Percentiles rank a stretch among this genome's conserved stretches.
phyloP scores from a whole-genome alignment of 345 rosid genomes.

The Raphanus sativus region DNA sequence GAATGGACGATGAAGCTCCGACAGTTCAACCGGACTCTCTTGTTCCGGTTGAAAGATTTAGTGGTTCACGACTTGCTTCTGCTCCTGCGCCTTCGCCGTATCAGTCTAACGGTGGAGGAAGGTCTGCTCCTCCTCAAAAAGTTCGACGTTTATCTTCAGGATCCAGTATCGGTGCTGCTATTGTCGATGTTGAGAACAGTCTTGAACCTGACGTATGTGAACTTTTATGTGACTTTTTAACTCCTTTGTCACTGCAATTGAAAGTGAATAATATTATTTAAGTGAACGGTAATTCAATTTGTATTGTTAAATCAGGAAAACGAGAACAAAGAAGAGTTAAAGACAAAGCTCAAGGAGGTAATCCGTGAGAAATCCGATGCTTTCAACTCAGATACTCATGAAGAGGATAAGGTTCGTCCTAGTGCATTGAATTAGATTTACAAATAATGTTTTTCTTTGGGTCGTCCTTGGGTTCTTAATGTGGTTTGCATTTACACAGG shows the following conservation, averaged over 20 bases:
- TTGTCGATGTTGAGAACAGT: slow-evolving; percentile 78
- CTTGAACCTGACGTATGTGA: slow-evolving; percentile 84
- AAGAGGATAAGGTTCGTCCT: slow-evolving; percentile 80
- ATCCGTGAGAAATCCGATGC: slow-evolving; percentile 80
- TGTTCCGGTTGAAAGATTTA: slow-evolving; percentile 79
- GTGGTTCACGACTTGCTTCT: slow-evolving; percentile 87
- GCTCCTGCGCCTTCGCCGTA: slow-evolving; percentile 79
- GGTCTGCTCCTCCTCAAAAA: slow-evolving; percentile 44
- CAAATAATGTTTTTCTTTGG: background rate
- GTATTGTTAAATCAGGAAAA: slow-evolving; percentile 40
- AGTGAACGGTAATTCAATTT: too few relatives aligned
- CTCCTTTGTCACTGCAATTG: slow-evolving; percentile 21
- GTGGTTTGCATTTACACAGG: slow-evolving; percentile 42
- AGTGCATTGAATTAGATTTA: background rate
- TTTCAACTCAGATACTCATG: slow-evolving; percentile 60
- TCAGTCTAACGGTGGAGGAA: slow-evolving; percentile 46
- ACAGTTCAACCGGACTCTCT: slow-evolving; percentile 60
- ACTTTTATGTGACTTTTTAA: slow-evolving; percentile 12
- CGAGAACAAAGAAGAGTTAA: slow-evolving; percentile 72
- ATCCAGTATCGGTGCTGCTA: slow-evolving; percentile 82
- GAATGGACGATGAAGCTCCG: slow-evolving; percentile 82
- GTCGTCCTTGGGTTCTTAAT: too few relatives aligned
- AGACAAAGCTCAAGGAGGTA: slow-evolving; percentile 67
- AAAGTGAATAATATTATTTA: background rate
- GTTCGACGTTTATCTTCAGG: slow-evolving; percentile 56